These are phyloP conservation scores for Colletotrichum phormii DNA, from an alignment of 2,329 filamentous ascomycete genomes.

Conservation along the genomic window DNA sequence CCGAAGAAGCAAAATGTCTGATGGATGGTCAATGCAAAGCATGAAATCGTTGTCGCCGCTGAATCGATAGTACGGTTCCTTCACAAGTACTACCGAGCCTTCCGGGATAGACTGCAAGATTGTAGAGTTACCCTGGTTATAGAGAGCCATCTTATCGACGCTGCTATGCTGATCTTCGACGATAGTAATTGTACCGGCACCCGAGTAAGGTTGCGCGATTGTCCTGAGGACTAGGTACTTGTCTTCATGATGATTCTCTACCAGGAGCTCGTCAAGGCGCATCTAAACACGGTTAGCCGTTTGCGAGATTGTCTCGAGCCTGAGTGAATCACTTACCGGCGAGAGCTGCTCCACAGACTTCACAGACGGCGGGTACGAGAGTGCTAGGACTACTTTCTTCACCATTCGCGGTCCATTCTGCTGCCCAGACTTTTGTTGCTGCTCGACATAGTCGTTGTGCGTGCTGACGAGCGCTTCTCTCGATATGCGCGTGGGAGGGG, in stretches of 20 bases:
- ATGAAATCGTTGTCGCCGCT: constrained; percentile 45
- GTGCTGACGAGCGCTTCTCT: constrained; percentile 34
- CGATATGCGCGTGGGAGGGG: constrained; percentile 26
- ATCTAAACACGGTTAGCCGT: constrained; percentile 39
- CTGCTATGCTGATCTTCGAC: constrained; percentile 51
- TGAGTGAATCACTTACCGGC: constrained; percentile 9
- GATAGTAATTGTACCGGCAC: constrained; percentile 48
- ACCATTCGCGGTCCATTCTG: constrained; percentile 39
- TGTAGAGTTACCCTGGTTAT: constrained; percentile 49
- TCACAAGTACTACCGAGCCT: constrained; percentile 47
- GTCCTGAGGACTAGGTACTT: constrained; percentile 46
- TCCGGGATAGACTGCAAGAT: constrained; percentile 47
- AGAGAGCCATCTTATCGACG: constrained; percentile 51
- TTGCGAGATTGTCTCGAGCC: no score
- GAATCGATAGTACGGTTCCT: constrained; percentile 51
- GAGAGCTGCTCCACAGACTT: constrained; percentile 29
- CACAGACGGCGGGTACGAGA: constrained; percentile 39
- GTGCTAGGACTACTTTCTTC: constrained; percentile 40
- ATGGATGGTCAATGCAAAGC: constrained; percentile 51
- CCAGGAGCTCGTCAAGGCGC: constrained; percentile 43
- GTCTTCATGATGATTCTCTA: constrained; percentile 49
- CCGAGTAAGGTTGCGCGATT: constrained; percentile 45
- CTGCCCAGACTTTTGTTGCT: constrained; percentile 13
- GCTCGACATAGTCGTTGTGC: constrained; percentile 39
- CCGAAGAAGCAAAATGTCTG: constrained; percentile 45